Percentiles rank a stretch among this genome's conserved stretches.
Conservation (phyloP, 495 filamentous ascomycete genomes). For the Durotheca rogersii region DNA sequence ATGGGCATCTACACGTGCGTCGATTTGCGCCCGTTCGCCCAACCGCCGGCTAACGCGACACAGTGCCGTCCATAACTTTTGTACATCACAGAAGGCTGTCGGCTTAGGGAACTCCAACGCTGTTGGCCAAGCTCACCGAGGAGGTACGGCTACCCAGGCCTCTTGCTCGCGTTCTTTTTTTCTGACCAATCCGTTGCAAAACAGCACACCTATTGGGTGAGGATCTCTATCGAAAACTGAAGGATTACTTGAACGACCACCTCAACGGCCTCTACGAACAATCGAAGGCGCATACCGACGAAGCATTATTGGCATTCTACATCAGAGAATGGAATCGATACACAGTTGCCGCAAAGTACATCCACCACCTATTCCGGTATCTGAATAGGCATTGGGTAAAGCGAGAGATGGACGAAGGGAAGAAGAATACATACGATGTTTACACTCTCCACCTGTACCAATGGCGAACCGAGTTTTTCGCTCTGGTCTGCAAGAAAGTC, state of each 20-base stretch:
- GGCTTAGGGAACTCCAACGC: slow-evolving; percentile 35
- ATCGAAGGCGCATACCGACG: slow-evolving; percentile 78
- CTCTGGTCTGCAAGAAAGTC: slow-evolving; percentile 76
- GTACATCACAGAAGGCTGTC: slow-evolving; percentile 93
- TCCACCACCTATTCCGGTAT: slow-evolving; percentile 95
- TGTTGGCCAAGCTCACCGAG: slow-evolving; percentile 64
- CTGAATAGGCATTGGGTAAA: slow-evolving; percentile 99
- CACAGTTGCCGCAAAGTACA: slow-evolving; percentile 91
- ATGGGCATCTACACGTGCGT: slow-evolving; percentile 96
- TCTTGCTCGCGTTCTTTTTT: slow-evolving; percentile 11
- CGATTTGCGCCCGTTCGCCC: neutral
- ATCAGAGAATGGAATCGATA: slow-evolving; percentile 96
- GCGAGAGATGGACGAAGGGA: slow-evolving; percentile 97
- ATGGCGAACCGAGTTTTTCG: slow-evolving; percentile 91
- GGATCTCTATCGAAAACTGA: slow-evolving; percentile 90
- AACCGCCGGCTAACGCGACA: slow-evolving; percentile 27
- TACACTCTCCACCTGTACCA: slow-evolving; percentile 95
- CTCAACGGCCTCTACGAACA: slow-evolving; percentile 63
- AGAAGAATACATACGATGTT: slow-evolving; percentile 97
- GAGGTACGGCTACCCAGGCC: slow-evolving; percentile 58
- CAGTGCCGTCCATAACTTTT: slow-evolving; percentile 97
- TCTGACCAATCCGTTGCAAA: slow-evolving; percentile 59
- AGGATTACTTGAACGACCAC: slow-evolving; percentile 76
- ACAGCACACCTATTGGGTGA: slow-evolving; percentile 91
- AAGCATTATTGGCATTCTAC: slow-evolving; percentile 91